These are phyloP conservation scores for Chlamydomonas sp. DNA, from an alignment of 139 green algal genomes.

Conservation along the genomic window DNA sequence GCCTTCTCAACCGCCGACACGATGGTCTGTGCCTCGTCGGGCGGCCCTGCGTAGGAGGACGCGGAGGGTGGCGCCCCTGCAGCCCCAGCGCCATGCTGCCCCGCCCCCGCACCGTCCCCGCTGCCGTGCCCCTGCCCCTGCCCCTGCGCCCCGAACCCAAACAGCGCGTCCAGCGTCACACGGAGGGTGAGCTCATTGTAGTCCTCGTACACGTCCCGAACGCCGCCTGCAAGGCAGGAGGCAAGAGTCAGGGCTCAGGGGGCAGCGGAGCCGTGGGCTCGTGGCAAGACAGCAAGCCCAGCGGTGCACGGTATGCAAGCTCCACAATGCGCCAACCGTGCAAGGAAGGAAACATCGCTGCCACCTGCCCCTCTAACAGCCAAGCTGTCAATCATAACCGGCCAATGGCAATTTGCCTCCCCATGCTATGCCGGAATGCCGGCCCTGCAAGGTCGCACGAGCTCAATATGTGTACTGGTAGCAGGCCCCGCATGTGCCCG, in stretches of 20 bases:
- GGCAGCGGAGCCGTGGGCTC: too few species aligned
- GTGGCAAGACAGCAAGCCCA: too few species aligned
- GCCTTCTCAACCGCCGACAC: conserved; percentile 64
- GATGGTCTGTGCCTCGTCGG: conserved; percentile 31
- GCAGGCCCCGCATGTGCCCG: too few species aligned
- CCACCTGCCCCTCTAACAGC: too few species aligned
- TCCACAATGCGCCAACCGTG: too few species aligned
- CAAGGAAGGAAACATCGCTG: too few species aligned
- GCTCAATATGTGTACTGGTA: too few species aligned
- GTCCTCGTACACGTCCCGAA: conserved; percentile 66
- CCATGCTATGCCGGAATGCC: too few species aligned
- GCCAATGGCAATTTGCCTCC: too few species aligned
- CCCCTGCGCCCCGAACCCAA: conserved; percentile 61
- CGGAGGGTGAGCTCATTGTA: conserved; percentile 90
- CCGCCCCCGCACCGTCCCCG: neutral
- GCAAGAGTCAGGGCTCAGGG: neutral
- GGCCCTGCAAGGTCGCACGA: too few species aligned
- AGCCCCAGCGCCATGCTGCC: neutral
- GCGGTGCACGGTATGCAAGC: too few species aligned
- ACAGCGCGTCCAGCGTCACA: conserved; percentile 84
- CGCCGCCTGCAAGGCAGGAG: conserved; percentile 9
- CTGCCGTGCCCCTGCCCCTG: neutral
- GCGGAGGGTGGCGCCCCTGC: conserved; percentile 3
- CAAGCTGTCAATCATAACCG: too few species aligned
- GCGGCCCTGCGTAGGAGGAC: neutral